Conservation (phyloP, 1,284 basidiomycete genomes). For the Boletus mariae region DNA sequence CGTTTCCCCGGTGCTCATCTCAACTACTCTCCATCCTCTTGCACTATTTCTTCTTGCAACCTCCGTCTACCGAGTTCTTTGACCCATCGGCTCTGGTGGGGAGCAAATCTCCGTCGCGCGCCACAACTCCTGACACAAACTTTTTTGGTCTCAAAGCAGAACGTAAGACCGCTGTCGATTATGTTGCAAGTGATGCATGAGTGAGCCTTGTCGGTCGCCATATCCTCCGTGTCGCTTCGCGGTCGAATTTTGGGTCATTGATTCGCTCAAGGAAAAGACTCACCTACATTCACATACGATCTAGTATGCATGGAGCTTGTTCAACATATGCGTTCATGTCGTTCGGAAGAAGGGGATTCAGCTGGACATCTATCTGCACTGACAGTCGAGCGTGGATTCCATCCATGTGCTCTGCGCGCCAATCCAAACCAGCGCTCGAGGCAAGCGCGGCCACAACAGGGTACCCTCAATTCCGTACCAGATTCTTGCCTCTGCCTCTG, state of each 20-base stretch:
- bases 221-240: conserved; percentile 79
- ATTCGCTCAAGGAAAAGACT: conserved; percentile 79
- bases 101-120: conserved; percentile 21
- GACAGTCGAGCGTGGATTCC: conserved; percentile 51
- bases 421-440: conserved; percentile 25
- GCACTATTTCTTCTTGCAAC: conserved; percentile 70
- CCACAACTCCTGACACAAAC: conserved; percentile 35
- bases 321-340: conserved; percentile 80
- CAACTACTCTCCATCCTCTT: too few relatives aligned
- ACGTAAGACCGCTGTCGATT: conserved; percentile 39
- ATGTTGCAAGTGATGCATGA: conserved; percentile 41
- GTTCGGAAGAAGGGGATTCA: conserved; percentile 41
- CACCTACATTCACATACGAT: conserved; percentile 9
- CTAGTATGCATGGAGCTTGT: conserved; percentile 48
- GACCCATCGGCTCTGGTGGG: conserved; percentile 30
- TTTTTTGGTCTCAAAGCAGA: conserved; percentile 63
- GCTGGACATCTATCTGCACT: conserved; percentile 87
- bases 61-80: conserved; percentile 64
- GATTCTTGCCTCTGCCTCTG: too few relatives aligned
- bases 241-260: conserved; percentile 90
- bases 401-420: too few relatives aligned
- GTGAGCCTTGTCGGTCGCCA: conserved; percentile 51
- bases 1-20: conserved; percentile 40
- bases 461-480: conserved; percentile 12
- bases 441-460: conserved; percentile 25